Evolutionary conservation across 2,329 filamentous ascomycete genomes (phyloP).

Genomic region (Phialophora tarda): DNA sequence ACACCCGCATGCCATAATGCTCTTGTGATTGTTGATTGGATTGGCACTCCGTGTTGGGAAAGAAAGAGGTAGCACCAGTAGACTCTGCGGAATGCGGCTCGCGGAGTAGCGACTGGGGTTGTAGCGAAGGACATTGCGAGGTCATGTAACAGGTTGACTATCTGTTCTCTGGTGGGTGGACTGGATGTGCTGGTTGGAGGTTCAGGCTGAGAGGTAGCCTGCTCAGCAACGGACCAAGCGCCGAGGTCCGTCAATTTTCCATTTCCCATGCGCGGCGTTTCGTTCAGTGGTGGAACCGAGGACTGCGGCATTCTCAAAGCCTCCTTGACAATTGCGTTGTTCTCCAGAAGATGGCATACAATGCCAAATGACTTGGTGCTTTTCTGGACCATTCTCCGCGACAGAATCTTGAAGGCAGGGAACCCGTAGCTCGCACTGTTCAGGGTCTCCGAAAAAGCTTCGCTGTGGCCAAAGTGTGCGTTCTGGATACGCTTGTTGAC

Average conservation of each 20-base stretch:
- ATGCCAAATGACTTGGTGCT: conserved; percentile 37
- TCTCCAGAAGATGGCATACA: conserved; percentile 40
- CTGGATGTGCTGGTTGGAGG: neutral
- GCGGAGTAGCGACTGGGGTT: conserved; percentile 38
- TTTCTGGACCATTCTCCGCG: conserved; percentile 40
- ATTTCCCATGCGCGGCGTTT: neutral
- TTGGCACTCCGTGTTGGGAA: conserved; percentile 48
- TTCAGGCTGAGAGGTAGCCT: neutral
- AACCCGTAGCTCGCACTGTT: conserved; percentile 21
- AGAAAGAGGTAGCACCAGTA: conserved; percentile 56
- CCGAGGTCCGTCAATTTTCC: neutral
- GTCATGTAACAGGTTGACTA: conserved; percentile 28
- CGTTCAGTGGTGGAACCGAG: neutral
- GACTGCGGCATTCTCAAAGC: conserved; percentile 13
- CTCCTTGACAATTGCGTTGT: conserved; percentile 17
- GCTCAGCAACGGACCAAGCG: neutral
- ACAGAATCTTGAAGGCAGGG: conserved; percentile 16
- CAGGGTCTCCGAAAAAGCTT: conserved; percentile 13
- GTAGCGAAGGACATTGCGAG: conserved; percentile 35
- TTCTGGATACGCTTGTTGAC: conserved; percentile 1
- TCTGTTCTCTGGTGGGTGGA: conserved; percentile 13
- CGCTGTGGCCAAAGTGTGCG: conserved; percentile 12
- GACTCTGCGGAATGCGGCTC: conserved; percentile 54
- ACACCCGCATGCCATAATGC: conserved; percentile 59
- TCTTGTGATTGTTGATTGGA: conserved; percentile 52